Evolutionary conservation across 106 monocot species (phyloP).

Genomic region (Platanthera zijinensis): DNA sequence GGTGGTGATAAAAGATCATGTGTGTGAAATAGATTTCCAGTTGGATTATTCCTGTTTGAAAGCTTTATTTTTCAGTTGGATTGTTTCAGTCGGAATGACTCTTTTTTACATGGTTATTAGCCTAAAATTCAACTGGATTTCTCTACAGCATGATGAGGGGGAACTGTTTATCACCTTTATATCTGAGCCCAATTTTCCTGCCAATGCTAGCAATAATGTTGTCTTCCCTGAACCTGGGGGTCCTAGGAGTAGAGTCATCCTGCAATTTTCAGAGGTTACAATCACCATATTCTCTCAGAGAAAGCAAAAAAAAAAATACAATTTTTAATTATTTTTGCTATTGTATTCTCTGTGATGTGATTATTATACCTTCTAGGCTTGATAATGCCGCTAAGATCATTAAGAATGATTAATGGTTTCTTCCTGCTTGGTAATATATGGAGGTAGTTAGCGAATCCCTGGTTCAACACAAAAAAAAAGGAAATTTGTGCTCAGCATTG

Average conservation of each 20-base stretch:
- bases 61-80: no score
- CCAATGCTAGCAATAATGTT: constrained; percentile 3
- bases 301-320: neutral
- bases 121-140: no score
- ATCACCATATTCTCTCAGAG: neutral
- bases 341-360: neutral
- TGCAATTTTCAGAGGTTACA: neutral
- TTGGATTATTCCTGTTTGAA: no score
- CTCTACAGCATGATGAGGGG: neutral
- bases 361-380: constrained; percentile 21
- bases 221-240: constrained; percentile 4
- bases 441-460: constrained; percentile 14
- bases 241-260: neutral
- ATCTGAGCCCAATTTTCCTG: constrained; percentile 1
- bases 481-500: neutral
- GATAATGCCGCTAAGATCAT: constrained; percentile 28
- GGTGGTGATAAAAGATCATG: neutral
- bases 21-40: no score
- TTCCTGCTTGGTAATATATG: constrained; percentile 18
- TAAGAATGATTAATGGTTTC: constrained; percentile 7
- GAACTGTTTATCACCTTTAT: neutral
- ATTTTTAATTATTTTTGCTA: neutral
- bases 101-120: no score
- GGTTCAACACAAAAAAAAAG: neutral
- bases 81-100: no score